Base-by-base conservation (phyloP, 2,329 filamentous ascomycete species). In the Lachnellula hyalina region DNA sequence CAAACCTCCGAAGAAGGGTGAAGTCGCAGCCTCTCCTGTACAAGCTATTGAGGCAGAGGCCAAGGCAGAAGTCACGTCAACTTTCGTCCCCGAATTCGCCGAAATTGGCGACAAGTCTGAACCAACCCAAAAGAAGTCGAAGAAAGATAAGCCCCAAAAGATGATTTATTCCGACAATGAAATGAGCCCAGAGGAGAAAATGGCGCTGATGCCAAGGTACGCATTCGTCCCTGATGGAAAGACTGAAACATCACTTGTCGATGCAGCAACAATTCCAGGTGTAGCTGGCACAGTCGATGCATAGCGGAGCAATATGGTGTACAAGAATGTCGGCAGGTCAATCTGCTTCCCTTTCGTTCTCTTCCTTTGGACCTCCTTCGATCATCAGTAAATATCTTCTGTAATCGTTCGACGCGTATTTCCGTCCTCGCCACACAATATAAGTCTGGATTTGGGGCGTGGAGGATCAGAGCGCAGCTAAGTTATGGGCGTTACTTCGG, bases 141-240 rank as follows among this genome's bases (percentile, higher is more conserved):
- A 87, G 78, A 87, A 87, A 70, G 81, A 77, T 59, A 79, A 83
- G 63, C 82, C 84, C 68, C 86, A 84, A 67, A 81, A 82, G 69
- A 85, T 96, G 81, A 78, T 96, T 32, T 96, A 94, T 74, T 85
- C 85, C 59, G 89, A 95, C 68, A 84, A 87, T 50, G 85, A 87
- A 55, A 75, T 85, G 66, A 94, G 89, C 66, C 89, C 90, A 1
- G 92, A 96, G 75, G 92, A 96, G 78, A 90, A 86, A 73, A 91
- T 96, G 89, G 87, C 90, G 28, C 74, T 76, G 68, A 75, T 94
- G 74, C 78, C 87, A 58, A 85, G 84, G 72, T 96, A 95, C 75
- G 84, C 85, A 65, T 87, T 82, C 70, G 75, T 76, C 67, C 80
- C 79, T 65, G 66, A 68, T 59, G 64, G 59, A 65, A 68, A 68